phyloP scores from a whole-genome alignment of 768 basidiomycete genomes.

The Boletus rubroflammeus region DNA sequence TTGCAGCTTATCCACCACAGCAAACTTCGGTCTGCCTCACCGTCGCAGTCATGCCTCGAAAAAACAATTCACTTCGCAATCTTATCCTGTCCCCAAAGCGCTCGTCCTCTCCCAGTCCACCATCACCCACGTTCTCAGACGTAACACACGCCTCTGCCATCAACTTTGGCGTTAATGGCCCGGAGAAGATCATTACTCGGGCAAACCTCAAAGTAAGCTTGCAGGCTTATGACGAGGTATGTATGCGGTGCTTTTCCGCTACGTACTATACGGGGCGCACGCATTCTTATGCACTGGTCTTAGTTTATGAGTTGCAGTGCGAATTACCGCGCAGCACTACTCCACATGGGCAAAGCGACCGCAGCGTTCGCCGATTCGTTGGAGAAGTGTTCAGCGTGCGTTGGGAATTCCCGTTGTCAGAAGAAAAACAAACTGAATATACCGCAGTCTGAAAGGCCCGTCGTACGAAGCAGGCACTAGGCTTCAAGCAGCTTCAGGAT shows the following conservation, averaged over 20 bases:
- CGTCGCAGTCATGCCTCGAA: slow-evolving; percentile 41
- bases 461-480: slow-evolving; percentile 77
- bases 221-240: slow-evolving; percentile 78
- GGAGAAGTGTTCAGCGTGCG: slow-evolving; percentile 79
- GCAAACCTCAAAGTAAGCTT: slow-evolving; percentile 73
- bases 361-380: slow-evolving; percentile 84
- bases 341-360: slow-evolving; percentile 78
- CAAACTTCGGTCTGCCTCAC: slow-evolving; percentile 10
- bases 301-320: slow-evolving; percentile 77
- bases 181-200: slow-evolving; percentile 79
- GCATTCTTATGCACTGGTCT: slow-evolving; percentile 19
- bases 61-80: slow-evolving; percentile 54
- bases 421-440: neutral
- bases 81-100: slow-evolving; percentile 47
- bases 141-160: slow-evolving; percentile 74
- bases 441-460: slow-evolving; percentile 67
- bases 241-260: slow-evolving; percentile 23
- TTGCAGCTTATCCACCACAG: slow-evolving; percentile 14
- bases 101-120: slow-evolving; percentile 53
- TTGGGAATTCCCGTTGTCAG: slow-evolving; percentile 2
- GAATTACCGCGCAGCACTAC: slow-evolving; percentile 74
- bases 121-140: slow-evolving; percentile 84
- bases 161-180: slow-evolving; percentile 71
- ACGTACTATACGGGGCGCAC: neutral
- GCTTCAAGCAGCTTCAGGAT: slow-evolving; percentile 80